Evolutionary conservation across 2,329 filamentous ascomycete genomes (phyloP), one percentile per base, ranked within the genome.

Genomic region (Arachnomyces sp.): DNA sequence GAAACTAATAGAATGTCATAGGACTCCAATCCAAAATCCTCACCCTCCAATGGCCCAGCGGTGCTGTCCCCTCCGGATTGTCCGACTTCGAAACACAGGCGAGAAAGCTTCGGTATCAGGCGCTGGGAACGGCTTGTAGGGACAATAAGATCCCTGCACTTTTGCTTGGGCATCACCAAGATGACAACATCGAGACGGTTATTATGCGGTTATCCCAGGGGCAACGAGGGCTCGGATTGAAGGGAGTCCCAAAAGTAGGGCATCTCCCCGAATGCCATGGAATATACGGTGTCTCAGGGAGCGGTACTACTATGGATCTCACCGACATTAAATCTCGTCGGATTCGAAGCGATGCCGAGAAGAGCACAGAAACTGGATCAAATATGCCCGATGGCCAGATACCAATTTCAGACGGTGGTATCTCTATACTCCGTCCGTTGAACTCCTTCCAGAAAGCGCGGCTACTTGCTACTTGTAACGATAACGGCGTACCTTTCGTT

Each of bases 141-240:
- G 57, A 64, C 1, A 50, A 65, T 4, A 57, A 64, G 0, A 74
- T 84, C 3, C 63, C 61, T 3, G 75, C 76, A 14, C 59, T 96
- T 2, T 73, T 95, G 30, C 67, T 93, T 18, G 92, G 82, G 3
- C 92, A 98, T 57, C 92, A 98, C 58, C 70, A 75, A 46, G 89
- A 95, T 54, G 92, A 98, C 54, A 86, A 92, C 55, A 83, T 88
- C 41, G 92, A 98, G 65, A 95, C 89, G 0, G 72, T 93, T 3
- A 64, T 96, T 36, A 84, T 88, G 79, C 76, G 92, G 31, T 61
- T 96, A 28, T 62, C 81, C 7, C 68, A 70, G 2, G 79, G 81
- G 0, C 82, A 86, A 52, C 67, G 74, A 2, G 75, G 76, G n/a
- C 67, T 73, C n/a, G 88, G 85, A 0, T 66, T 94, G 20, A 67